Evolutionary conservation across 1,284 basidiomycete species (phyloP).

Genomic region (Cutaneotrichosporon cavernicola): DNA sequence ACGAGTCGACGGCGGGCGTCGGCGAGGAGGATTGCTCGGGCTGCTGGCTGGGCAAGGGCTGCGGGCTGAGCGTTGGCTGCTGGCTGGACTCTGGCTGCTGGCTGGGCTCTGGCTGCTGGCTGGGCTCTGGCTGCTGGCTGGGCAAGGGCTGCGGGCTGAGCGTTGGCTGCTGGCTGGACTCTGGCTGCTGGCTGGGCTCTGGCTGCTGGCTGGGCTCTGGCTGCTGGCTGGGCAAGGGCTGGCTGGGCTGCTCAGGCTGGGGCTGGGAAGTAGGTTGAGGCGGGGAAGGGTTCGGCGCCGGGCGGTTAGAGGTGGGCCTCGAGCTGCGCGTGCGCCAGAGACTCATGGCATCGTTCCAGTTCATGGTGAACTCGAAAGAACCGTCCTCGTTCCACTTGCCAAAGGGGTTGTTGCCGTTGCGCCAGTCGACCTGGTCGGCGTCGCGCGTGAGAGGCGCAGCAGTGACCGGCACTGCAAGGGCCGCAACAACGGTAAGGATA

Average conservation of each 20-base stretch:
- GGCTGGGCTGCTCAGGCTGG: neutral
- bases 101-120: neutral
- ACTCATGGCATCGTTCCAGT: neutral
- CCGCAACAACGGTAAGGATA: conserved; percentile 4
- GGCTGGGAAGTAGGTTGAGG: neutral
- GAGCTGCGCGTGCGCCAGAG: neutral
- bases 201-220: neutral
- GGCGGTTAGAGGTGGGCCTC: neutral
- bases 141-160: neutral
- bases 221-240: neutral
- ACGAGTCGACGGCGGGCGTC: neutral
- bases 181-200: neutral
- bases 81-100: conserved; percentile 1
- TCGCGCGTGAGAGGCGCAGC: conserved; percentile 1
- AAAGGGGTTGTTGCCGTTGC: neutral
- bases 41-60: neutral
- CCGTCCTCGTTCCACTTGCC: neutral
- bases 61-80: neutral
- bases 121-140: neutral
- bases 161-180: neutral
- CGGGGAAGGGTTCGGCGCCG: neutral
- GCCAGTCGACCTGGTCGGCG: neutral
- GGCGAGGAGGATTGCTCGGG: neutral
- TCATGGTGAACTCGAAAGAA: neutral
- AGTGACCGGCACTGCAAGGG: conserved; percentile 10